Base-by-base conservation (phyloP, 2,329 filamentous ascomycete species). In the Stagonosporopsis tanaceti region DNA sequence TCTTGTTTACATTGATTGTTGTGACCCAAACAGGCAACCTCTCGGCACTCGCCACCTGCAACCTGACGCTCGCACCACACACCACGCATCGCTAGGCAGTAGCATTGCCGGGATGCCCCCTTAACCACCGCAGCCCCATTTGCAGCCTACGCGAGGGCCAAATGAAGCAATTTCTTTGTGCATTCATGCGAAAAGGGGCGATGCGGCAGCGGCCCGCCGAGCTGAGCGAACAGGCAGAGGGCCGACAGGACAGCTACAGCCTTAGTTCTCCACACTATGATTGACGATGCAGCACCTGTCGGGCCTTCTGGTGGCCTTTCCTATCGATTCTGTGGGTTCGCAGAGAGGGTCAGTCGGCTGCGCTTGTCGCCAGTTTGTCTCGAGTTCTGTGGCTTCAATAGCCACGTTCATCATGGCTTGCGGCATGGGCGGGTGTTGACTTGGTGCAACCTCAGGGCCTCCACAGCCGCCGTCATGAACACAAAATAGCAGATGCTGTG, bases 231-330 rank as follows among this genome's bases (percentile, higher is more conserved):
- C 54, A 57, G 37, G 42, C 54, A 53, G 54, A 57, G 54, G 48
- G 64, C 66, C 63, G 60, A 53, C 60, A 50, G 48, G 53, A 47
- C 53, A 24, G 45, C 54, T 47, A 50, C 44, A 53, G 39, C 59
- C 58, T 69, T 68, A 65, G 51, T 59, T 70, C 69, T 72, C 70
- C 70, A 64, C 71, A 71, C 66, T 68, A 68, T 72, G 64, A 68
- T 71, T 66, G 62, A 42, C 58, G 59, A 45, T 65, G 63, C 59
- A 62, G 56, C 62, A 45, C 32, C 54, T 50, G 50, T 53, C 54
- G 54, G 54, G 32, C 54, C 48, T 50, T 50, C 47, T 32, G 44
- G 58, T 54, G 54, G 56, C 60, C 56, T 62, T 40, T 62, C 40
- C 56, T 63, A 65, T 64, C 60, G 60, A 61, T 63, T 65, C 54